Evolutionary conservation across 352 stramenopile genomes (phyloP).

Genomic region (Aphanomyces astaci): DNA sequence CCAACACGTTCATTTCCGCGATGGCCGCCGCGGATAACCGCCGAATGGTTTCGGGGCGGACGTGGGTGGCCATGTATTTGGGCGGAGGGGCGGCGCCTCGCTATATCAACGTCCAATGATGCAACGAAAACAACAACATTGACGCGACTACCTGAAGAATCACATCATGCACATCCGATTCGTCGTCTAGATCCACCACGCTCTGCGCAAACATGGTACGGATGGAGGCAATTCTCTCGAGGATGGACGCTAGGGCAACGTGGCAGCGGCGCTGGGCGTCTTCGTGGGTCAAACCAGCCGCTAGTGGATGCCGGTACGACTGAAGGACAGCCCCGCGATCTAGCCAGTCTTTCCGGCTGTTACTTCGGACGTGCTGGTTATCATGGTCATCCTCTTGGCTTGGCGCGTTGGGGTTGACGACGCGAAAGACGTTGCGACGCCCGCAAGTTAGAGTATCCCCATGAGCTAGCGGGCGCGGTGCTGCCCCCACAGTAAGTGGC

Average conservation of each 20-base stretch:
- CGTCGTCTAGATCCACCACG: neutral
- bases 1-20: constrained; percentile 20
- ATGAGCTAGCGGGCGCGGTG: neutral
- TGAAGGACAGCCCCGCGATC: neutral
- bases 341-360: neutral
- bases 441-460: constrained; percentile 14
- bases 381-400: neutral
- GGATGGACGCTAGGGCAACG: neutral
- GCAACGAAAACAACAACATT: neutral
- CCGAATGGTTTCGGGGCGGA: constrained; percentile 13
- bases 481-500: neutral
- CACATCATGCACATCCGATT: constrained; percentile 3
- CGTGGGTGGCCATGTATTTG: neutral
- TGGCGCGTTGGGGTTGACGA: constrained; percentile 2
- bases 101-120: neutral
- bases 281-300: neutral
- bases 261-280: constrained; percentile 4
- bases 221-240: constrained; percentile 16
- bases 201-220: constrained; percentile 9
- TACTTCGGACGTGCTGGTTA: neutral
- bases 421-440: constrained; percentile 20
- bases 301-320: neutral
- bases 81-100: neutral
- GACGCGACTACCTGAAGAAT: neutral
- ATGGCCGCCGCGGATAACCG: neutral